Evolutionary conservation across 2,329 filamentous ascomycete genomes (phyloP), one percentile per base, ranked within the genome.

Genomic region (Paecilomyces variotii): DNA sequence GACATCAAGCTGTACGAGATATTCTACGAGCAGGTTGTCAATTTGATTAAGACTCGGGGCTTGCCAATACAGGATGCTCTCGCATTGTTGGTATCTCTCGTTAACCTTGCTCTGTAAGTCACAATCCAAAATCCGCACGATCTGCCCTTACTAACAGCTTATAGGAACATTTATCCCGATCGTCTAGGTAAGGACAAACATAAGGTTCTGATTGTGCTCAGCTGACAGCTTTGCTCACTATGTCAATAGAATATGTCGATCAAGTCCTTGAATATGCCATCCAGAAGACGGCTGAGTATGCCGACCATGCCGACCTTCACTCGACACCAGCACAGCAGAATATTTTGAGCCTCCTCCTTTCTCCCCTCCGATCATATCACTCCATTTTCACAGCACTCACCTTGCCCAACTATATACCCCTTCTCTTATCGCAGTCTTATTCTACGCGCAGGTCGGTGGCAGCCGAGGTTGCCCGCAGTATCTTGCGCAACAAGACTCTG

Each of bases 371-470:
- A 73, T 86, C 90, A 62, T 99, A 99, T 72, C 83, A 88, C 58
- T 97, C 93, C 4, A 87, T 97, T 50, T 99, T 99, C 70, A 99
- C 94, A n/a, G 93, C 94, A 0, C 79, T 99, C 28, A 89, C 94
- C 11, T 83, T 99, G 59, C 94, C 94, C 0, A 93, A 89, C 63
- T 99, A 95, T 70, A 86, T 97, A 54, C 90, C 93, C 35, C 84
- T 99, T 24, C 86, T 94, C 68, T 88, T 96, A 65, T 88, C 90
- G 14, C 94, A 99, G 74, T 92, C 91, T 53, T 99, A 97, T 70
- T 88, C 91, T 7, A 97, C 93, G 4, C 84, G 93, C 62, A 84
- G 95, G 68, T 90, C 93, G 30, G 90, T 99, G 28, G 94, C 94
- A 39, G 91, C 90, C 39, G 91, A 96, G 69, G 87, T 99, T 56